phyloP scores from a whole-genome alignment of 1,284 basidiomycete genomes.

The Ganoderma lucidum region DNA sequence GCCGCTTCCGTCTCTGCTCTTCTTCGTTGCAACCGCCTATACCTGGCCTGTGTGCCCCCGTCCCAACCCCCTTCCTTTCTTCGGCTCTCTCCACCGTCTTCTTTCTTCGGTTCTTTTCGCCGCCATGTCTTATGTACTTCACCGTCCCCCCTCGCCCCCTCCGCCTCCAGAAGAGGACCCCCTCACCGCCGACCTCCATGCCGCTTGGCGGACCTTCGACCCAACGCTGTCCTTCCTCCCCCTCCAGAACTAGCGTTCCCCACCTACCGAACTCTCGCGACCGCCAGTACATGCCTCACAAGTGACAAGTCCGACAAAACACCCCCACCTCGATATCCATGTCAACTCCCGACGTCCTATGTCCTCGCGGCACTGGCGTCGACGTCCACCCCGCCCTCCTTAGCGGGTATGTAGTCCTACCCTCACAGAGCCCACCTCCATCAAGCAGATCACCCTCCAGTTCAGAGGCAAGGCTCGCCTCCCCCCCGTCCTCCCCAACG shows the following conservation, averaged over 20 bases:
- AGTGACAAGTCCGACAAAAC: constrained; percentile 54
- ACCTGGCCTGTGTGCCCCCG: constrained; percentile 1
- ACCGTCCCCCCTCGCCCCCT: constrained; percentile 33
- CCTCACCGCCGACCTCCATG: constrained; percentile 44
- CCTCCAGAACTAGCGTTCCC: constrained; percentile 39
- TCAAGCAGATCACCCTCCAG: constrained; percentile 87
- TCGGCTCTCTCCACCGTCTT: constrained; percentile 19
- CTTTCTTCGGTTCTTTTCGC: constrained; percentile 22
- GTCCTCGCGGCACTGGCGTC: constrained; percentile 81
- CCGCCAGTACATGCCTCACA: constrained; percentile 47
- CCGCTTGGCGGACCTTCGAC: constrained; percentile 41
- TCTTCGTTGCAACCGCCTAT: neutral
- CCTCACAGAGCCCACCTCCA: constrained; percentile 81
- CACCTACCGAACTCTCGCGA: constrained; percentile 43
- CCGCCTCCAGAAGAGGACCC: constrained; percentile 41
- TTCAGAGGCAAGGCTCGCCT: constrained; percentile 86
- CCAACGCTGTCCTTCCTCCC: constrained; percentile 38
- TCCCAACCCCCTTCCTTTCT: constrained; percentile 12
- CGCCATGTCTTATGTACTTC: constrained; percentile 42
- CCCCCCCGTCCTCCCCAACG: constrained; percentile 65
- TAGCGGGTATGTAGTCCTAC: constrained; percentile 80
- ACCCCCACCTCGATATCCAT: constrained; percentile 73
- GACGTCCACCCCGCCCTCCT: constrained; percentile 84
- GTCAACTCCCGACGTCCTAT: constrained; percentile 75
- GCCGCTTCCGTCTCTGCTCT: constrained; percentile 5